These are phyloP conservation scores for Nigrospora oryzae DNA, from an alignment of 2,329 filamentous ascomycete genomes.

Conservation along the genomic window DNA sequence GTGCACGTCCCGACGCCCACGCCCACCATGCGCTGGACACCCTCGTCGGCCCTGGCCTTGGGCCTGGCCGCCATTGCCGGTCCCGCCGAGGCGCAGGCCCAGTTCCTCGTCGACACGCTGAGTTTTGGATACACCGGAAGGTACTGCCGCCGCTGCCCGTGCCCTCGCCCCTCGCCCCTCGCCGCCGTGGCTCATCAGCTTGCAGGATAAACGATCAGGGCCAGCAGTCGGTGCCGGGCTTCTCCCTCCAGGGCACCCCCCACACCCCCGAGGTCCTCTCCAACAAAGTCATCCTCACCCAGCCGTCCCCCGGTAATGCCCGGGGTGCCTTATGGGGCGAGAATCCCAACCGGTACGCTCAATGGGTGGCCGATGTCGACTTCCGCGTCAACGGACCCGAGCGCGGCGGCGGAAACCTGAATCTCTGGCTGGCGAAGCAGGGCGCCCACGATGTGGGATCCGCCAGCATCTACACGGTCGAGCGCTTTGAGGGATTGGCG, in stretches of 20 bases:
- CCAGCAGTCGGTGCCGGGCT: conserved; percentile 43
- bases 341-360: conserved; percentile 46
- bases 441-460: conserved; percentile 57
- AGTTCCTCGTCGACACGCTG: conserved; percentile 62
- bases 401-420: conserved; percentile 77
- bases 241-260: conserved; percentile 45
- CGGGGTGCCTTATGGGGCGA: conserved; percentile 79
- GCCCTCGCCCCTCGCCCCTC: background rate
- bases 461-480: conserved; percentile 75
- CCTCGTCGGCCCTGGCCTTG: conserved; percentile 26
- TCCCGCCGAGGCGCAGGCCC: conserved; percentile 46
- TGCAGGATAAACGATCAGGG: conserved; percentile 52
- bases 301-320: conserved; percentile 76
- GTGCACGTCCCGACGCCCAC: background rate
- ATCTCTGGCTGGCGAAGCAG: conserved; percentile 81
- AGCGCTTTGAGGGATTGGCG: conserved; percentile 82
- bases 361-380: conserved; percentile 78
- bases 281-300: conserved; percentile 87
- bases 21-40: conserved; percentile 33
- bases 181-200: conserved; percentile 5
- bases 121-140: conserved; percentile 68
- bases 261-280: conserved; percentile 60
- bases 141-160: conserved; percentile 30
- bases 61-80: conserved; percentile 31
- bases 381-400: conserved; percentile 85